Evolutionary conservation across 306 rosid genomes (phyloP).

Genomic region (Corylus americana): DNA sequence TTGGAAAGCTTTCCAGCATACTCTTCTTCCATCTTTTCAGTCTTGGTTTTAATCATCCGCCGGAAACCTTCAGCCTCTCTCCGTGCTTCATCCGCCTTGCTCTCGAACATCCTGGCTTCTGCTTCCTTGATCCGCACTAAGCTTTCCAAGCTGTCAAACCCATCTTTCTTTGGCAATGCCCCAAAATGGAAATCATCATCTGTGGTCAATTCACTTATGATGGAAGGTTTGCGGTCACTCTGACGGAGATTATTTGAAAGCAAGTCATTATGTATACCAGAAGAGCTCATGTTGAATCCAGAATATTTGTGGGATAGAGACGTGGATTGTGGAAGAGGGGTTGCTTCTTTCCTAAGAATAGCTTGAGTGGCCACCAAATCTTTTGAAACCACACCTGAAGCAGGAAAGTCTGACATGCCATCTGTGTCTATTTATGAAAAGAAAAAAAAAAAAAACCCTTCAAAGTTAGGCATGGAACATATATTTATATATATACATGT

Average conservation of each 20-base stretch:
- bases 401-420: conserved; percentile 49
- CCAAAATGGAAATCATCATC: conserved; percentile 64
- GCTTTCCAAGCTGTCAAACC: conserved; percentile 83
- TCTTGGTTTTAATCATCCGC: conserved; percentile 59
- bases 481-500: not conserved
- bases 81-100: conserved; percentile 90
- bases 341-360: conserved; percentile 54
- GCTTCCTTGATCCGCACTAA: conserved; percentile 91
- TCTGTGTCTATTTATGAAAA: conserved; percentile 52
- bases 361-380: conserved; percentile 49
- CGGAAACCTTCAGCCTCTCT: conserved; percentile 82
- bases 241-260: conserved; percentile 57
- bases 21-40: conserved; percentile 73
- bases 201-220: conserved; percentile 49
- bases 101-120: conserved; percentile 90
- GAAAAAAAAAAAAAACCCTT: not conserved
- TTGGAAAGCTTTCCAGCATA: conserved; percentile 65
- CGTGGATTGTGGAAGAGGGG: conserved; percentile 52
- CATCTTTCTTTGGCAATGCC: conserved; percentile 61
- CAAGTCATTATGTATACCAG: conserved; percentile 51
- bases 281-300: conserved; percentile 51
- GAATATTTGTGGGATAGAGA: conserved; percentile 52
- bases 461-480: conserved; percentile 24
- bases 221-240: conserved; percentile 62
- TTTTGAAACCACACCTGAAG: conserved; percentile 53